Evolutionary conservation across 768 basidiomycete species (phyloP).

Genomic region (Lentinula lateritia): DNA sequence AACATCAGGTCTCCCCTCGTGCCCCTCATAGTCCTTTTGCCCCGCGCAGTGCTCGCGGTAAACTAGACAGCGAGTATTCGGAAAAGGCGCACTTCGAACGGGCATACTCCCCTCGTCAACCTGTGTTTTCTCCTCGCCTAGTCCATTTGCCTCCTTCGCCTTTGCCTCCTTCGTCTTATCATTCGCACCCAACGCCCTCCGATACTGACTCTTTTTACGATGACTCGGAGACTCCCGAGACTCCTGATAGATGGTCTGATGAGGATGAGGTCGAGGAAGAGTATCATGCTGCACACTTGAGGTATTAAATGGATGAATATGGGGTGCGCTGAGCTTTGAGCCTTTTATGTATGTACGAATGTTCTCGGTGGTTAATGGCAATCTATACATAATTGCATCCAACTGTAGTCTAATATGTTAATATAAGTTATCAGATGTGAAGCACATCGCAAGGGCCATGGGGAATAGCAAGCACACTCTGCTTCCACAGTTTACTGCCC

Average conservation of each 20-base stretch:
- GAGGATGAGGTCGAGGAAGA: conserved; percentile 3
- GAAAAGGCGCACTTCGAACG: background rate
- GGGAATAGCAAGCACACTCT: background rate
- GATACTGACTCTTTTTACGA: background rate
- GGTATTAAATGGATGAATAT: background rate
- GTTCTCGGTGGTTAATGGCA: background rate
- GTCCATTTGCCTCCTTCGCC: background rate
- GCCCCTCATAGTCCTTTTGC: background rate
- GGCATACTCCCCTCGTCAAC: background rate
- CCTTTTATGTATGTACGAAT: background rate
- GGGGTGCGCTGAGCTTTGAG: background rate
- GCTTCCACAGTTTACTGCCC: conserved; percentile 6
- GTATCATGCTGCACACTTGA: background rate
- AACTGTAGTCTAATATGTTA: background rate
- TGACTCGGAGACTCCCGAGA: background rate
- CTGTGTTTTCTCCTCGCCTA: background rate
- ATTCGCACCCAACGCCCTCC: background rate
- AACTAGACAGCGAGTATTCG: background rate
- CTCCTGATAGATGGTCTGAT: conserved; percentile 4
- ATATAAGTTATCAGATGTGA: background rate
- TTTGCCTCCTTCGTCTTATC: background rate
- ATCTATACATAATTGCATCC: background rate
- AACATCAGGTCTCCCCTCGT: background rate
- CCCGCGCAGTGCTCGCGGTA: background rate
- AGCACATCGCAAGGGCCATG: background rate